Evolutionary conservation across 495 filamentous ascomycete genomes (phyloP).

Genomic region (Delitschia confertaspora): DNA sequence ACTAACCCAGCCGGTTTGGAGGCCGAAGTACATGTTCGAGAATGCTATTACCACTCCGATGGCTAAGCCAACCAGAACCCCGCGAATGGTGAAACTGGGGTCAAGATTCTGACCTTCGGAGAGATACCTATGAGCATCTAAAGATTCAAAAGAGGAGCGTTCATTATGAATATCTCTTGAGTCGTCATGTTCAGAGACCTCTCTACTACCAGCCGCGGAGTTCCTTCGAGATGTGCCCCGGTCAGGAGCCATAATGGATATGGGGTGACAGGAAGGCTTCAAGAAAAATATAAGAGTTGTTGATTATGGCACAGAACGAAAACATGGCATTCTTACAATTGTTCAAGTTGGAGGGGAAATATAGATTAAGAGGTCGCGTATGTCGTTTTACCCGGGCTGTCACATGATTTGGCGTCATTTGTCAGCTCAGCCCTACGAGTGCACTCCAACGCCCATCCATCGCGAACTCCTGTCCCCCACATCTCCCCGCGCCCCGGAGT

Average conservation of each 20-base stretch:
- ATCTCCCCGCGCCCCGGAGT: too few species aligned
- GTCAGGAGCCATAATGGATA: slow-evolving; percentile 22
- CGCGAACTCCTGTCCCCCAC: too few species aligned
- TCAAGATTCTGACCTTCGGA: slow-evolving; percentile 23
- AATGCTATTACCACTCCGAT: slow-evolving; percentile 89
- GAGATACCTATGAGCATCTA: slow-evolving; percentile 11
- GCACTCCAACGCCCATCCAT: too few species aligned
- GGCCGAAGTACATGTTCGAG: slow-evolving; percentile 94
- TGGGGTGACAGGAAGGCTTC: too few species aligned
- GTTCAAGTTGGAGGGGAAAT: too few species aligned
- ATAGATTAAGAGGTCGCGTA: too few species aligned
- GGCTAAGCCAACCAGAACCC: slow-evolving; percentile 65
- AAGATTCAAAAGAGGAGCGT: slow-evolving; percentile 1
- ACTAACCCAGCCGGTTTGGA: slow-evolving; percentile 90
- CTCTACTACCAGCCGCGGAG: background rate
- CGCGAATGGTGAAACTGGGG: slow-evolving; percentile 68
- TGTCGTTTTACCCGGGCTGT: too few species aligned
- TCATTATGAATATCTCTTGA: background rate
- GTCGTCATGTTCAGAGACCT: slow-evolving; percentile 7
- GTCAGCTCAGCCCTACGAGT: too few species aligned
- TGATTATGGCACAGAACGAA: too few species aligned
- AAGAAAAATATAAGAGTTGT: too few species aligned
- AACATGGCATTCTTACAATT: too few species aligned
- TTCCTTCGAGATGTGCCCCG: slow-evolving; percentile 10
- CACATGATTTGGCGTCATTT: too few species aligned